Conservation (phyloP, 805 yeast genomes). For the Diddensiella santjacobensis region DNA sequence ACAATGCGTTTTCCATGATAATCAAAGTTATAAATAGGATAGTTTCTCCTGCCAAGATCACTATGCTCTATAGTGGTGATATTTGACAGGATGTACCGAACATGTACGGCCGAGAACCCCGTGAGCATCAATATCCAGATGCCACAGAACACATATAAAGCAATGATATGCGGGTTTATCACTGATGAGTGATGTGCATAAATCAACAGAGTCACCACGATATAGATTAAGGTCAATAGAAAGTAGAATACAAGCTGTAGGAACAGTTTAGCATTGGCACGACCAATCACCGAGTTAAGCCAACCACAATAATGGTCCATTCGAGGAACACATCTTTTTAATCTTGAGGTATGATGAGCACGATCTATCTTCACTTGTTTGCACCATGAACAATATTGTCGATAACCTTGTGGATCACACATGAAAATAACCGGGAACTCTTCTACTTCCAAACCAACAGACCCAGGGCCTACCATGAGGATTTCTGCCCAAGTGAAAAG, state of each 20-base stretch:
- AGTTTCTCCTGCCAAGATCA: constrained; percentile 14
- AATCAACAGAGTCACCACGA: constrained; percentile 38
- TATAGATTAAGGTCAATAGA: constrained; percentile 37
- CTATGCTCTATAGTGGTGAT: constrained; percentile 52
- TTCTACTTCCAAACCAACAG: constrained; percentile 27
- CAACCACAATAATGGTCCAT: constrained; percentile 85
- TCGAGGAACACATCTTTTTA: constrained; percentile 57
- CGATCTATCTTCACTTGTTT: constrained; percentile 62
- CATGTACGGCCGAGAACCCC: constrained; percentile 42
- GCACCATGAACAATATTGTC: constrained; percentile 71
- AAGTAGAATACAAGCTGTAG: constrained; percentile 43
- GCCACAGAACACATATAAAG: constrained; percentile 43
- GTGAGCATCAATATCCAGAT: constrained; percentile 45
- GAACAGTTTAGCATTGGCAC: constrained; percentile 58
- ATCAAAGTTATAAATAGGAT: constrained; percentile 38
- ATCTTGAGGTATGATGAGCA: constrained; percentile 61
- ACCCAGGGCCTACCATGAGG: constrained; percentile 57
- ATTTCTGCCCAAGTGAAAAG: constrained; percentile 45
- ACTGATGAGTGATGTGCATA: constrained; percentile 25
- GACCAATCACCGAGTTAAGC: constrained; percentile 71
- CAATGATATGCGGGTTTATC: constrained; percentile 43
- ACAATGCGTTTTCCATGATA: constrained; percentile 42
- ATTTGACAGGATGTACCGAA: constrained; percentile 45
- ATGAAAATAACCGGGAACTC: constrained; percentile 55
- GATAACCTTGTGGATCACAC: constrained; percentile 71